Percentiles rank a stretch among this genome's conserved stretches.
Conservation (phyloP, 805 yeast genomes). For the Spencermartinsiella europaea region DNA sequence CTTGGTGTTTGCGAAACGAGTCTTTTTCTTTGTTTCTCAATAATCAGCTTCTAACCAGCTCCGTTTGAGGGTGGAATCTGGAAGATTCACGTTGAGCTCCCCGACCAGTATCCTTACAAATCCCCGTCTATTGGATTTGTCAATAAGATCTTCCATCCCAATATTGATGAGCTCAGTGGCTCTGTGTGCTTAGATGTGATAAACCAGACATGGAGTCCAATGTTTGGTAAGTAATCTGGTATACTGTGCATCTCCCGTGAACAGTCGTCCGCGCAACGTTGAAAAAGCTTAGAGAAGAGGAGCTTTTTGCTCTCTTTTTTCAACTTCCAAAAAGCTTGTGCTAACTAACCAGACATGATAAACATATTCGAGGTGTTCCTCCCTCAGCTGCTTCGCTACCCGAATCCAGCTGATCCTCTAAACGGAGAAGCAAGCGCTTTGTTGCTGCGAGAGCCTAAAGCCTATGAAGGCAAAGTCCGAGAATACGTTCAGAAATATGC, state of each 20-base stretch:
- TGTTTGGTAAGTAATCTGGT: constrained; percentile 55
- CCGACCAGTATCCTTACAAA: constrained; percentile 92
- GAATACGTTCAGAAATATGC: constrained; percentile 73
- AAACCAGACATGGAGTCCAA: constrained; percentile 97
- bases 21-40: neutral
- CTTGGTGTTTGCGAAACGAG: neutral
- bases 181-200: constrained; percentile 94
- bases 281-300: too few relatives aligned
- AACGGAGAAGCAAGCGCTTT: constrained; percentile 85
- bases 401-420: constrained; percentile 91
- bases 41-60: constrained; percentile 34
- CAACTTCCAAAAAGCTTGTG: neutral
- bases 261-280: too few relatives aligned
- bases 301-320: constrained; percentile 1
- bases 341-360: constrained; percentile 42
- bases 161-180: constrained; percentile 83
- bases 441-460: constrained; percentile 59
- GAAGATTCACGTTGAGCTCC: constrained; percentile 88
- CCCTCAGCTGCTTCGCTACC: constrained; percentile 87
- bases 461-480: constrained; percentile 61
- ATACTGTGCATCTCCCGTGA: too few relatives aligned
- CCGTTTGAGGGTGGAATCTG: constrained; percentile 88
- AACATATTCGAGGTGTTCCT: constrained; percentile 89
- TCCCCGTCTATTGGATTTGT: constrained; percentile 94
- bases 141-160: constrained; percentile 91